Percentiles rank a stretch among this genome's conserved stretches.
Conservation (phyloP, 139 green algal genomes). For the Picocystis salinarum region DNA sequence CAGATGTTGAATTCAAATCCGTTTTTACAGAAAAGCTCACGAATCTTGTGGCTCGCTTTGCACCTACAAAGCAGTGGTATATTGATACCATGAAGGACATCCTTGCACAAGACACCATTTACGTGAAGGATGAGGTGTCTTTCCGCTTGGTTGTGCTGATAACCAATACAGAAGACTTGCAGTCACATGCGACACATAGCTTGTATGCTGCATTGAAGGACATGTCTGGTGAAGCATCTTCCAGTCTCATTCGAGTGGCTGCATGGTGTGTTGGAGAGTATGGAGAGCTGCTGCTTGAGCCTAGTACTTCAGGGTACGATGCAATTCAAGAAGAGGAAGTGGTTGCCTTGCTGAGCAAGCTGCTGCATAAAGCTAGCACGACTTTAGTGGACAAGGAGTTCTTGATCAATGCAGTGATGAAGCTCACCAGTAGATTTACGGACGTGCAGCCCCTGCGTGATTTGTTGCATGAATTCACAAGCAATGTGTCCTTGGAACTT, state of each 20-base stretch:
- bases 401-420: conserved; percentile 20
- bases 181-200: conserved; percentile 41
- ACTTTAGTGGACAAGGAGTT: conserved; percentile 26
- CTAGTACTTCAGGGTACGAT: background rate
- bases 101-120: conserved; percentile 15
- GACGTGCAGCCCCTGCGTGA: conserved; percentile 15
- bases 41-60: conserved; percentile 63
- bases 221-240: conserved; percentile 10
- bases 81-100: conserved; percentile 64
- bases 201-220: conserved; percentile 24
- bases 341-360: conserved; percentile 25
- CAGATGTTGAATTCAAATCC: conserved; percentile 84
- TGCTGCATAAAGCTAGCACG: conserved; percentile 13
- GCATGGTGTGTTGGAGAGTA: conserved; percentile 81
- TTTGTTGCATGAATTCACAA: conserved; percentile 29
- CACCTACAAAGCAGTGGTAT: conserved; percentile 77
- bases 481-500: conserved; percentile 46
- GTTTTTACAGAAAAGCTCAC: conserved; percentile 83
- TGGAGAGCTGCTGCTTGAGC: conserved; percentile 53
- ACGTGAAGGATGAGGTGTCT: conserved; percentile 56
- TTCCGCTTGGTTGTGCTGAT: conserved; percentile 64
- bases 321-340: conserved; percentile 28
- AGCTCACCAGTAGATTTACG: background rate
- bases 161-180: conserved; percentile 65
- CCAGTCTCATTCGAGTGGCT: conserved; percentile 29